phyloP scores from a whole-genome alignment of 345 rosid species.

The Ricinus communis region DNA sequence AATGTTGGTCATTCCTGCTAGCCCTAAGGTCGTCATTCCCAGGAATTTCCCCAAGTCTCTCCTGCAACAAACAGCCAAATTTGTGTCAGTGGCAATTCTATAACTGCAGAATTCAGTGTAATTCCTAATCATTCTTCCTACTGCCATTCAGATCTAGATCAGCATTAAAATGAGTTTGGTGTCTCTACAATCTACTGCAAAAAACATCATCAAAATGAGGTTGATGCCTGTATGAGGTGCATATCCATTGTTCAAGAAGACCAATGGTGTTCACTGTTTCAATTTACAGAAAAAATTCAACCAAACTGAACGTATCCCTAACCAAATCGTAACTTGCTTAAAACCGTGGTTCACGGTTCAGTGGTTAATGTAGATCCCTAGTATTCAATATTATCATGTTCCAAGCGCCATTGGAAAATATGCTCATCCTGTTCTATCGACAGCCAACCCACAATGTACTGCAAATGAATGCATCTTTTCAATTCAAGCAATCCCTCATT shows the following conservation, averaged over 20 bases:
- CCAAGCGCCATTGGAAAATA: not conserved
- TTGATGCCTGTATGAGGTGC: not conserved
- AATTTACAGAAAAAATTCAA: too few relatives aligned
- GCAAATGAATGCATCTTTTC: not conserved
- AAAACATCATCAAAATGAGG: too few relatives aligned
- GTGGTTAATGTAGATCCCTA: too few relatives aligned
- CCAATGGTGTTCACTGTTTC: too few relatives aligned
- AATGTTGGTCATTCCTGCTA: conserved; percentile 45
- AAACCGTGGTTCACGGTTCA: too few relatives aligned
- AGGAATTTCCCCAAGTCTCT: conserved; percentile 63
- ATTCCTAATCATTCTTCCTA: not conserved
- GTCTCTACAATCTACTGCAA: too few relatives aligned
- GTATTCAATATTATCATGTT: too few relatives aligned
- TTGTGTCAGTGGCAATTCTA: not conserved
- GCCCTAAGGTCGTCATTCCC: conserved; percentile 48
- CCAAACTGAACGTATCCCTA: too few relatives aligned
- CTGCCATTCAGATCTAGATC: not conserved
- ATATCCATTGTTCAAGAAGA: not conserved
- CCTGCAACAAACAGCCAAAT: conserved; percentile 43
- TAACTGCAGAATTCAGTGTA: not conserved
- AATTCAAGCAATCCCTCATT: not conserved
- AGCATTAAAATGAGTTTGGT: not conserved
- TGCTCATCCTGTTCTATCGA: not conserved
- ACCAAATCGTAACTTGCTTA: too few relatives aligned
- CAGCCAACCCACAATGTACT: not conserved